Conservation (phyloP, 2,329 filamentous ascomycete genomes). For the Colletotrichum destructivum region DNA sequence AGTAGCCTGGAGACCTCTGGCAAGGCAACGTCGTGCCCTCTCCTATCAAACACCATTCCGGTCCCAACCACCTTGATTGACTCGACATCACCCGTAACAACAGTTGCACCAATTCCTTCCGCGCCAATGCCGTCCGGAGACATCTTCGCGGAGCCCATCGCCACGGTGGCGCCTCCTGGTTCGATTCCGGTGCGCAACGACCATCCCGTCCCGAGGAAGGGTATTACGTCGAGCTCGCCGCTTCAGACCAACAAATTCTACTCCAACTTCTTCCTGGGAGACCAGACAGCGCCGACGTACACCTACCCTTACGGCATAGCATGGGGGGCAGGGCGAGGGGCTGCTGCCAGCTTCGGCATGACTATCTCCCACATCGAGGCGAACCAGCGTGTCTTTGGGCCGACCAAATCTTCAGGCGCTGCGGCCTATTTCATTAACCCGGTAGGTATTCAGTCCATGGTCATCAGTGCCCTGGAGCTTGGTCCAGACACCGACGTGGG, state of each 20-base stretch:
- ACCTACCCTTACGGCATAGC: constrained; percentile 81
- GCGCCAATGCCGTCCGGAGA: constrained; percentile 54
- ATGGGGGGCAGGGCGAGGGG: constrained; percentile 76
- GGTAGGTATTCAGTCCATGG: constrained; percentile 83
- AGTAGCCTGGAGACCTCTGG: constrained; percentile 43
- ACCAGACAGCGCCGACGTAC: constrained; percentile 78
- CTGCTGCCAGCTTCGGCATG: constrained; percentile 81
- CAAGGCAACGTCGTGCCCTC: constrained; percentile 44
- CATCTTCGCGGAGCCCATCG: constrained; percentile 71
- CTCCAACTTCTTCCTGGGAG: constrained; percentile 83
- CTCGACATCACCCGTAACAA: constrained; percentile 16
- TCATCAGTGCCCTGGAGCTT: constrained; percentile 85
- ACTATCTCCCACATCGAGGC: constrained; percentile 81
- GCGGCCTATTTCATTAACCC: constrained; percentile 85
- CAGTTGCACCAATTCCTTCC: constrained; percentile 16
- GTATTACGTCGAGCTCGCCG: constrained; percentile 64
- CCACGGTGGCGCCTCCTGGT: constrained; percentile 64
- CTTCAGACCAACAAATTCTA: constrained; percentile 87
- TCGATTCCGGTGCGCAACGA: constrained; percentile 64
- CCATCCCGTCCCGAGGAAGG: constrained; percentile 71
- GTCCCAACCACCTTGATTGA: constrained; percentile 54
- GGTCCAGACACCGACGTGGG: constrained; percentile 70
- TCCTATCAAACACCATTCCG: constrained; percentile 54
- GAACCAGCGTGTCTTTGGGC: constrained; percentile 77
- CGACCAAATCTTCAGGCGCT: constrained; percentile 68